Percentiles rank a stretch among this genome's conserved stretches.
Conservation (phyloP, 495 filamentous ascomycete genomes). For the Penicillium cataractarum region DNA sequence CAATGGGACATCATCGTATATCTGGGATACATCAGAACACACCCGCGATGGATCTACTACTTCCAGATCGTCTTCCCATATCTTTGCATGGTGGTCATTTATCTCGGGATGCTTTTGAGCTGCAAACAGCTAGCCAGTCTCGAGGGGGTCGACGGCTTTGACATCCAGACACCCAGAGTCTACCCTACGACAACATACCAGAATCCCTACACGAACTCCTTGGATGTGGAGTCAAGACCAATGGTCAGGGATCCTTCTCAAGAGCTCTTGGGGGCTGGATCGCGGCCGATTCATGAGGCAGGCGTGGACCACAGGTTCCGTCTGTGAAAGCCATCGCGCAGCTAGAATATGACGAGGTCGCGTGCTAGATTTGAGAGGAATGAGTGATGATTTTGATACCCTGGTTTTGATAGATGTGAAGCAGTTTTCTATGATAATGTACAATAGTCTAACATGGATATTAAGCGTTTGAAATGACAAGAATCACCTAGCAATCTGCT, state of each 20-base stretch:
- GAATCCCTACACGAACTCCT: neutral
- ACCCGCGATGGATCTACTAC: neutral
- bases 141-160: neutral
- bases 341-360: neutral
- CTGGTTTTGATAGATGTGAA: neutral
- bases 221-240: neutral
- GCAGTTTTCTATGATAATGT: constrained; percentile 1
- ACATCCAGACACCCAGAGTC: too few relatives aligned
- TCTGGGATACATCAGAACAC: neutral
- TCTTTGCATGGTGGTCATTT: neutral
- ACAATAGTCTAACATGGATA: neutral
- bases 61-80: neutral
- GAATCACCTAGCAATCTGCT: constrained; percentile 39
- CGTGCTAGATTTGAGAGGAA: neutral
- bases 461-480: neutral
- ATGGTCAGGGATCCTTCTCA: neutral
- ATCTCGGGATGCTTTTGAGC: neutral
- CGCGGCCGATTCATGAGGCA: neutral
- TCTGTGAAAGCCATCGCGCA: neutral
- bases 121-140: neutral
- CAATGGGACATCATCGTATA: neutral
- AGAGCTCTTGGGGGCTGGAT: neutral
- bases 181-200: neutral
- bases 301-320: neutral
- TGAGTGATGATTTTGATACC: neutral